Conservation (phyloP, 2,329 filamentous ascomycete species). For the Zymoseptoria crescenta region DNA sequence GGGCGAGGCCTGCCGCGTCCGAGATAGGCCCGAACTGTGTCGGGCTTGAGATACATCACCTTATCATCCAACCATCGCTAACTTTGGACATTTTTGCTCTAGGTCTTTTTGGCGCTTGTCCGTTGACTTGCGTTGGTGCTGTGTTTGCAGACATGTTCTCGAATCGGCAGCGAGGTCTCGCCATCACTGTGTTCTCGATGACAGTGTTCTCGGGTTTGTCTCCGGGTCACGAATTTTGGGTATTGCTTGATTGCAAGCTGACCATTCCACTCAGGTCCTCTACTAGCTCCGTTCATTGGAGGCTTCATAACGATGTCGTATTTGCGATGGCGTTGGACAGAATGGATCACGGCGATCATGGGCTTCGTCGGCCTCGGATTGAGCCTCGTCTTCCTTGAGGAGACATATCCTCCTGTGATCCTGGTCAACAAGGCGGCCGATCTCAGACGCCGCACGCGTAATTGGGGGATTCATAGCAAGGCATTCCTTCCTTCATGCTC, state of each 20-base stretch:
- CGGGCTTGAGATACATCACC: not conserved
- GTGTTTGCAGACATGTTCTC: slow-evolving; percentile 38
- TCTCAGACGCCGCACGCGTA: slow-evolving; percentile 47
- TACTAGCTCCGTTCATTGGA: slow-evolving; percentile 27
- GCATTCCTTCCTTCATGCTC: not conserved
- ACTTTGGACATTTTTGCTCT: not conserved
- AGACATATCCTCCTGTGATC: slow-evolving; percentile 52
- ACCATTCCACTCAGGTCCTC: slow-evolving; percentile 19
- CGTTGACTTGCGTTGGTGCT: slow-evolving; percentile 41
- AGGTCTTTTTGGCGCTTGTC: slow-evolving; percentile 30
- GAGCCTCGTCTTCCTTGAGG: slow-evolving; percentile 47
- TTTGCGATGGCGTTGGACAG: slow-evolving; percentile 45
- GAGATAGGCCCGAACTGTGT: not conserved
- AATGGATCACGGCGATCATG: slow-evolving; percentile 47
- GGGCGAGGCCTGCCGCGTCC: not conserved
- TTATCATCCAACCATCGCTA: not conserved
- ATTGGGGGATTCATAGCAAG: slow-evolving; percentile 49
- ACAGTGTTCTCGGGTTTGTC: slow-evolving; percentile 22
- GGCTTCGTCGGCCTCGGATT: slow-evolving; percentile 44
- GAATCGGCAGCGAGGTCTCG: slow-evolving; percentile 26
- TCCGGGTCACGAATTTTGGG: not conserved
- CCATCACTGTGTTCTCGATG: slow-evolving; percentile 32
- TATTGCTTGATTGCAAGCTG: not conserved
- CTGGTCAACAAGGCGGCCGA: slow-evolving; percentile 50
- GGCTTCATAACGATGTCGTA: slow-evolving; percentile 28